Base-by-base conservation (phyloP, 495 filamentous ascomycete species). In the Trichoderma reesei region DNA sequence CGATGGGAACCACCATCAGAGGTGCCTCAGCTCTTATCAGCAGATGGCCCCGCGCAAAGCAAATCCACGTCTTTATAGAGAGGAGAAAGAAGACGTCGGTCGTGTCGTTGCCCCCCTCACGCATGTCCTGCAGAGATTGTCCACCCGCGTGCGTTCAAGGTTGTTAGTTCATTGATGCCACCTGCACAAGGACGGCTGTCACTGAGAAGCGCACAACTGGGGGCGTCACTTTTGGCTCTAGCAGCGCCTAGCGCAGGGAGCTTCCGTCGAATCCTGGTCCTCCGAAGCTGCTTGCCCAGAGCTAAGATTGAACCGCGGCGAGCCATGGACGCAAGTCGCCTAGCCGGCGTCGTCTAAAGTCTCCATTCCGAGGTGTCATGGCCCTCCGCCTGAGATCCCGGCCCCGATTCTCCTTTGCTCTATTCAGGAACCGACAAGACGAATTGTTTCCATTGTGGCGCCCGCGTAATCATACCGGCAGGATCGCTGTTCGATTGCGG, bases 221-320 rank as follows among this genome's bases (percentile, higher is more conserved):
- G 16, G 16, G 48, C 13, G 33, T 33, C 8, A n/a, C 20, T 14
- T 56, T 9, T 2, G 16, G 42, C 16, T 46, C 26, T 56, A 56
- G 51, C 51, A 48, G 51, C 51, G 8, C 26, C 34, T 56, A 56
- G 51, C 51, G 51, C 51, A 56, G 51, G 51, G 51, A 56, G 31
- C 51, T 33, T 11, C 51, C 51, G 51, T 56, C 44, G 20, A 39
- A 48, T 18, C 44, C 44, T 48, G 44, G 44, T n/a, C n/a, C 8
- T 6, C n/a, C n/a, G 4, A 5, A n/a, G 5, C 6, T 18, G 44
- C 16, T 18, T 18, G 44, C 13, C 14, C 5, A 48, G 44, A 20
- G n/a, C 44, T 48, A 48, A 48, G 44, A 16, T 20, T 48, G n/a
- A 18, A 48, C 16, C 16, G n/a, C 14, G 42, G 9, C 44, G 44